These are phyloP conservation scores for Coemansia sp. DNA, from an alignment of 192 early-diverging fungal genomes.

Conservation along the genomic window DNA sequence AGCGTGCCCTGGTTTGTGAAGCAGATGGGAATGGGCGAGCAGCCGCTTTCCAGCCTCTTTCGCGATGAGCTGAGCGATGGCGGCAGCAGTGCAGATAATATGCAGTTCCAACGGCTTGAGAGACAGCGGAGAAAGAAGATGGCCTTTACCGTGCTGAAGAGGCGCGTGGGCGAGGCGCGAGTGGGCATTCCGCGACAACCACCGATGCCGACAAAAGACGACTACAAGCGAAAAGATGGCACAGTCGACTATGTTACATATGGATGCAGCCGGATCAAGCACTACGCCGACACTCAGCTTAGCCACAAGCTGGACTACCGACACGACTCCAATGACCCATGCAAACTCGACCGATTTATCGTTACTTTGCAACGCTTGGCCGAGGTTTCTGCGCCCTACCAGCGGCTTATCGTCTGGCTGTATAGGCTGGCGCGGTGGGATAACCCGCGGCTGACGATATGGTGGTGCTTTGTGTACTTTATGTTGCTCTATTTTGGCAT, in stretches of 20 bases:
- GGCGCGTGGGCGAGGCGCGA: constrained; percentile 48
- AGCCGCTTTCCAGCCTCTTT: constrained; percentile 48
- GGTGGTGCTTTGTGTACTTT: constrained; percentile 57
- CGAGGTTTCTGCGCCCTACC: constrained; percentile 57
- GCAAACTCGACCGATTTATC: constrained; percentile 53
- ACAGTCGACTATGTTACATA: constrained; percentile 43
- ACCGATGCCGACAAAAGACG: constrained; percentile 23
- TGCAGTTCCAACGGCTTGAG: constrained; percentile 1
- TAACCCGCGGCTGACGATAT: constrained; percentile 41
- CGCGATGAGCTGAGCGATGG: constrained; percentile 23
- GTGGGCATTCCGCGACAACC: constrained; percentile 47
- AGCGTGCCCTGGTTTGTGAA: constrained; percentile 49
- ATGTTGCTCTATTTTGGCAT: constrained; percentile 46
- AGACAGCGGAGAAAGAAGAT: constrained; percentile 42
- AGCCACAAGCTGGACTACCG: constrained; percentile 55
- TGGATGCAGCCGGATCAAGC: constrained; percentile 32
- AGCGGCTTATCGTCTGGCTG: constrained; percentile 56
- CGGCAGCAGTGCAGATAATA: constrained; percentile 1
- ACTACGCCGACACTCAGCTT: constrained; percentile 53
- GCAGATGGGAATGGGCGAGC: constrained; percentile 56
- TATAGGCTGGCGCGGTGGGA: constrained; percentile 57
- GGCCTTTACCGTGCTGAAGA: constrained; percentile 50
- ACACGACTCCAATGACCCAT: constrained; percentile 51
- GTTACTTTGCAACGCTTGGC: constrained; percentile 54
- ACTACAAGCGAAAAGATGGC: constrained; percentile 37